Percentiles rank a stretch among this genome's conserved stretches.
Conservation (phyloP, 768 basidiomycete genomes). For the Holtermanniella nyarrowii region DNA sequence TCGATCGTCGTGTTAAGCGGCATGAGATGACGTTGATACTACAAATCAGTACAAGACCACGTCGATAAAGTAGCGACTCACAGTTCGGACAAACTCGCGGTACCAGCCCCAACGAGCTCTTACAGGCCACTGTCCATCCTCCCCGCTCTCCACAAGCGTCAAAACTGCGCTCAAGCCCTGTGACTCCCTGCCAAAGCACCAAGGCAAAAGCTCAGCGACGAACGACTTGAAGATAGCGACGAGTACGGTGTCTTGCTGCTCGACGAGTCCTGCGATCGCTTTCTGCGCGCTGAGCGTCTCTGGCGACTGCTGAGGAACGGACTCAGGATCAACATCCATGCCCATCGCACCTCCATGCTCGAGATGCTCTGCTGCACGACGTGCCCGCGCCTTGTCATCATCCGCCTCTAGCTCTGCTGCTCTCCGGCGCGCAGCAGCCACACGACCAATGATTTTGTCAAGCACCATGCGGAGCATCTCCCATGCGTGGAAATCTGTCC, state of each 20-base stretch:
- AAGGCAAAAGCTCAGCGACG: slow-evolving; percentile 19
- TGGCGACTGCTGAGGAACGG: slow-evolving; percentile 16
- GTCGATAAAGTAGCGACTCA: slow-evolving; percentile 10
- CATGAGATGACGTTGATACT: slow-evolving; percentile 18
- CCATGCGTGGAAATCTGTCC: slow-evolving; percentile 57
- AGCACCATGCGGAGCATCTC: slow-evolving; percentile 68
- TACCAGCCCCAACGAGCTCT: slow-evolving; percentile 33
- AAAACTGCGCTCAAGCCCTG: slow-evolving; percentile 23
- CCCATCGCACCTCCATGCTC: slow-evolving; percentile 54
- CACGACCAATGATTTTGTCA: slow-evolving; percentile 83
- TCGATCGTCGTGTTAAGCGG: slow-evolving; percentile 14
- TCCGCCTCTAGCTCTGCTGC: slow-evolving; percentile 69
- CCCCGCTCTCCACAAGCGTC: slow-evolving; percentile 20
- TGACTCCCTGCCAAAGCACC: slow-evolving; percentile 5
- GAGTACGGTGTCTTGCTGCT: slow-evolving; percentile 23
- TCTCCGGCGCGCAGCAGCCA: slow-evolving; percentile 63
- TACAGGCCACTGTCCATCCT: slow-evolving; percentile 26
- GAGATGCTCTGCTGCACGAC: slow-evolving; percentile 45
- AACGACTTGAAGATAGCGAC: slow-evolving; percentile 21
- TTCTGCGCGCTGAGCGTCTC: slow-evolving; percentile 26
- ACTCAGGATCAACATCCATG: slow-evolving; percentile 55
- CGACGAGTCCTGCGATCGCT: slow-evolving; percentile 25
- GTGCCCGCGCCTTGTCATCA: slow-evolving; percentile 73
- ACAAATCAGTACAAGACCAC: neutral
- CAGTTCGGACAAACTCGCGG: slow-evolving; percentile 32